Conservation (phyloP, 129 eudicot genomes). For the Artemisia tridentata region DNA sequence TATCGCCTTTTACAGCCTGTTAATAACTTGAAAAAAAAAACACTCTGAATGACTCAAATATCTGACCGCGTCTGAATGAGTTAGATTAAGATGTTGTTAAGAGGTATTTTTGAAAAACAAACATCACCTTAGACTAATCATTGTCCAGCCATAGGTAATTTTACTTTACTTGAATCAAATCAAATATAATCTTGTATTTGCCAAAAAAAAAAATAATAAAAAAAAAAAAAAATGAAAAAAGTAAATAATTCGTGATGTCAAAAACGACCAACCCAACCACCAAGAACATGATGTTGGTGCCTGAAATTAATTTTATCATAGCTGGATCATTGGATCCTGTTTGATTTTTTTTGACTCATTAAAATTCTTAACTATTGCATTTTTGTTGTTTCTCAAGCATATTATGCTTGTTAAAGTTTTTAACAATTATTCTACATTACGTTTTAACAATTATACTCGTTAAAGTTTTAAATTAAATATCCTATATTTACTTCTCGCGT, state of each 20-base stretch:
- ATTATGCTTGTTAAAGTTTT: background rate
- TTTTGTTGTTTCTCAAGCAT: background rate
- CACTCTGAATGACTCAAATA: no score
- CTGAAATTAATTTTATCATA: constrained; percentile 30
- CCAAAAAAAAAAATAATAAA: no score
- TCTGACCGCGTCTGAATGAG: no score
- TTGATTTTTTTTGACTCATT: constrained; percentile 15
- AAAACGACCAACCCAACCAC: constrained; percentile 36
- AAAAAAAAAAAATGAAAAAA: no score
- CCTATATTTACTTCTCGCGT: background rate
- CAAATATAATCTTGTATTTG: no score
- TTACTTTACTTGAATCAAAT: no score
- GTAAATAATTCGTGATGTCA: constrained; percentile 18
- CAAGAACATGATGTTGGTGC: constrained; percentile 38
- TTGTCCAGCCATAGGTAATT: no score
- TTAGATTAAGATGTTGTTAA: no score
- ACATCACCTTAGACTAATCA: no score
- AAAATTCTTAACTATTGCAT: constrained; percentile 1
- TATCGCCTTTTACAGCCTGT: no score
- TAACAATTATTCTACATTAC: background rate
- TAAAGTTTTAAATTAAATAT: background rate
- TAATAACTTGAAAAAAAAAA: no score
- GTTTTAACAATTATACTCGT: background rate
- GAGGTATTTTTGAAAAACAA: no score
- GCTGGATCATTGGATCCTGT: constrained; percentile 36